Evolutionary conservation across 1,284 basidiomycete species (phyloP).

Genomic region (Mycena citricolor): DNA sequence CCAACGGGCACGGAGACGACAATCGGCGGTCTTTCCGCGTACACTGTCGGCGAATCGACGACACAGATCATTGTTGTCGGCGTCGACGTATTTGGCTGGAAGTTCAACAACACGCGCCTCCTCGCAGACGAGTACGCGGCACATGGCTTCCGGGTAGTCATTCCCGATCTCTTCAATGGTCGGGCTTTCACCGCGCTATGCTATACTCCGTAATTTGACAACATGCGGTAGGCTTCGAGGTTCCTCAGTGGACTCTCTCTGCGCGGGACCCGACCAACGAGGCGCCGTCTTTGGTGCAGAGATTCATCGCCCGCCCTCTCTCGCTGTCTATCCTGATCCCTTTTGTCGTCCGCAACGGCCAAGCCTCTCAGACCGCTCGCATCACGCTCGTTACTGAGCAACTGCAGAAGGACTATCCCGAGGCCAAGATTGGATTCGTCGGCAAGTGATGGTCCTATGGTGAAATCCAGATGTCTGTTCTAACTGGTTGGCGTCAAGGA

Average conservation of each 20-base stretch:
- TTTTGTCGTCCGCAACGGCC: background rate
- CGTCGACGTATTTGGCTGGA: background rate
- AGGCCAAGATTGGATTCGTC: background rate
- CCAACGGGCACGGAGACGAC: background rate
- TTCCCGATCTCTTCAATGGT: background rate
- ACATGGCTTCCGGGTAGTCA: background rate
- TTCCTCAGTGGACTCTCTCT: background rate
- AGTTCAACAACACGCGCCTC: background rate
- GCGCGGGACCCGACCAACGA: background rate
- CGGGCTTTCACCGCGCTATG: background rate
- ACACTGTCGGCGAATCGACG: background rate
- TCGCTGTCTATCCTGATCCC: background rate
- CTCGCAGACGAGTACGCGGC: constrained; percentile 1
- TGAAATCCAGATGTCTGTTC: no score
- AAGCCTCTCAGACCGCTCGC: background rate
- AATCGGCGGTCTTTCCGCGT: background rate
- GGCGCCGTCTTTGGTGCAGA: background rate
- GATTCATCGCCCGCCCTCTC: constrained; percentile 1
- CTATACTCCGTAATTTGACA: no score
- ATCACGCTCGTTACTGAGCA: background rate
- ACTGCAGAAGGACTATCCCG: background rate
- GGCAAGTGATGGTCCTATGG: no score
- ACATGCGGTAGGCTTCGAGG: background rate
- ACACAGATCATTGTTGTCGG: background rate
- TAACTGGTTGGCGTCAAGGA: no score